These are phyloP conservation scores for Candida ficus DNA, from an alignment of 805 yeast species.

Conservation along the genomic window DNA sequence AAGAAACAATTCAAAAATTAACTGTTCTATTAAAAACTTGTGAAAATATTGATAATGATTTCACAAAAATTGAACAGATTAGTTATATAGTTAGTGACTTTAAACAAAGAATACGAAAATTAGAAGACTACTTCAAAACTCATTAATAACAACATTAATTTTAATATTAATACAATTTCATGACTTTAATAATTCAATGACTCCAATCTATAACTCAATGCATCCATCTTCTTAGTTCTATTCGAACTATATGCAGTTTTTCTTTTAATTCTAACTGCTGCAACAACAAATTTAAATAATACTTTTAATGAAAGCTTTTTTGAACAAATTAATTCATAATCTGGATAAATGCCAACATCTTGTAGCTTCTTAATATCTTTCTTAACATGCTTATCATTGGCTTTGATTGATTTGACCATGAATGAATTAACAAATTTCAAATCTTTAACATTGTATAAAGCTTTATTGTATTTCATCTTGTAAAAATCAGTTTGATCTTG, in stretches of 20 bases:
- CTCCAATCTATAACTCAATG: conserved; percentile 7
- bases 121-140: conserved; percentile 27
- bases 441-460: conserved; percentile 31
- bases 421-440: conserved; percentile 31
- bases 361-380: conserved; percentile 25
- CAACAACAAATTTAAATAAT: conserved; percentile 31
- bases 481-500: conserved; percentile 40
- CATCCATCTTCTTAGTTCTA: conserved; percentile 18
- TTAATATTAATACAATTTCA: too few species aligned
- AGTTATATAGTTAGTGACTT: conserved; percentile 37
- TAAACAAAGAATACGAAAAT: conserved; percentile 28
- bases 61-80: conserved; percentile 45
- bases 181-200: conserved; percentile 4
- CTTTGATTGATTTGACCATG: conserved; percentile 25
- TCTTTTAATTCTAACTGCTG: conserved; percentile 32
- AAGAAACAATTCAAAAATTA: conserved; percentile 34
- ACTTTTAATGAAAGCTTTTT: conserved; percentile 23
- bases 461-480: conserved; percentile 43
- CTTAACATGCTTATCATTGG: conserved; percentile 21
- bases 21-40: conserved; percentile 39
- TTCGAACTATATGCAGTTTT: conserved; percentile 22
- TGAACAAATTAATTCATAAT: conserved; percentile 21
- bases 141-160: not conserved
- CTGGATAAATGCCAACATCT: conserved; percentile 23
- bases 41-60: conserved; percentile 44